Base-by-base conservation (phyloP, 1,139 yeast genomes). In the Candida buenavistaensis region DNA sequence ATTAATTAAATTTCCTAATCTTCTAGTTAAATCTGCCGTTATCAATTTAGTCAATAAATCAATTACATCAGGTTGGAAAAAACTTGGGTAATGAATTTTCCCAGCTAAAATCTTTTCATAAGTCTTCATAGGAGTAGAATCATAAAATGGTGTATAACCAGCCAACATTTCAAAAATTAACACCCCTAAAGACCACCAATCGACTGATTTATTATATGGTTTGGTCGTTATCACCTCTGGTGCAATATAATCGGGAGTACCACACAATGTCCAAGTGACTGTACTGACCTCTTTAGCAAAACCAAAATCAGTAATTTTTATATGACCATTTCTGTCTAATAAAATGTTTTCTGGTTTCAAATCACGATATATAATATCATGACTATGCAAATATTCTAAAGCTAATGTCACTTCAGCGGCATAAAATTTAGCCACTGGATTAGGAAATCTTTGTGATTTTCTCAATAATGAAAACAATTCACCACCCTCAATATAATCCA, bases 401-500 rank as follows among this genome's bases (percentile, higher is more conserved):
- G 82, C 82, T 41, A 77, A 59, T 17, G 75, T 63, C 13, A 76
- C 82, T 48, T 77, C 82, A 2, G 82, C 82, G 2, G 82, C 80
- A 51, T 77, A 77, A 51, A 77, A 77, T 53, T 77, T 77, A 32
- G 81, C 82, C 33, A 77, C 82, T 14, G 80, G 82, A 43, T 75
- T 76, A 2, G 82, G 82, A 50, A 77, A 77, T 30, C 78, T 56
- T 47, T 73, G 80, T n/a, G 80, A 74, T 47, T 76, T 76, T 42
- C 82, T 59, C 44, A 77, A 62, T 34, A 77, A 59, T 10, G 78
- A 70, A 51, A 77, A 77, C 31, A 77, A 59, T 48, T 77, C 82
- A 26, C 82, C 82, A 35, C 82, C 82, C 55, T 77, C 82, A 41
- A 77, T 75, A 51, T 75, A 77, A 50, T 77, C 82, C 82, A 77